A percentile compares a stretch with the other conserved stretches of the same genome.
Evolutionary conservation across 2,329 filamentous ascomycete genomes (phyloP).

Genomic region (Microdochium nivale): DNA sequence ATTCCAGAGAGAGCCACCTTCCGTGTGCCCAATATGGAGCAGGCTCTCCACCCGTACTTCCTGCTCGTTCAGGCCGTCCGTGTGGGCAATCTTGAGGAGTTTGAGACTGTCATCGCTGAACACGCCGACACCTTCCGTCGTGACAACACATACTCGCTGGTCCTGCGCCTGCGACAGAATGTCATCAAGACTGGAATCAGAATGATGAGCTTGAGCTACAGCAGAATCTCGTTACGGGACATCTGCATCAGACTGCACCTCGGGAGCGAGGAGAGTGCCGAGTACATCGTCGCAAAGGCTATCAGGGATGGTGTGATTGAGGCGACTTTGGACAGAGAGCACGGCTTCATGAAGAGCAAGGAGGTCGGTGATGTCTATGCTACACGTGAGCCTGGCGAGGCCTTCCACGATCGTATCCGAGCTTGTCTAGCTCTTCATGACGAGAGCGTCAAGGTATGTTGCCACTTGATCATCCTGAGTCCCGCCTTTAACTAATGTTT

Average conservation of each 20-base stretch:
- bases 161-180: conserved; percentile 90
- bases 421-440: conserved; percentile 90
- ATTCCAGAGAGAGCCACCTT: conserved; percentile 94
- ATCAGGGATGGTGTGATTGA: conserved; percentile 97
- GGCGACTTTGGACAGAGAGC: conserved; percentile 86
- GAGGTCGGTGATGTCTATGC: conserved; percentile 93
- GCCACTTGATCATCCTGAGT: neutral
- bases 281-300: conserved; percentile 98
- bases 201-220: conserved; percentile 98
- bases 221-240: conserved; percentile 90
- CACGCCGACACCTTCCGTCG: conserved; percentile 80
- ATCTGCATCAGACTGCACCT: conserved; percentile 93
- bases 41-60: conserved; percentile 85
- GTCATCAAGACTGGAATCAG: conserved; percentile 99
- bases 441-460: conserved; percentile 87
- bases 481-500: conserved; percentile 16
- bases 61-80: conserved; percentile 90
- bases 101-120: conserved; percentile 75
- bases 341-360: conserved; percentile 97
- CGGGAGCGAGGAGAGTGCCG: conserved; percentile 91
- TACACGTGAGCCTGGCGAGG: conserved; percentile 89
- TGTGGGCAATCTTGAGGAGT: conserved; percentile 91
- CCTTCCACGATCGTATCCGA: conserved; percentile 92
- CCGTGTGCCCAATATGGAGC: conserved; percentile 80
- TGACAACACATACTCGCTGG: conserved; percentile 91